Percentiles rank a stretch among this genome's conserved stretches.
Conservation (phyloP, 2,329 filamentous ascomycete genomes). For the Cercospora nicotianae region DNA sequence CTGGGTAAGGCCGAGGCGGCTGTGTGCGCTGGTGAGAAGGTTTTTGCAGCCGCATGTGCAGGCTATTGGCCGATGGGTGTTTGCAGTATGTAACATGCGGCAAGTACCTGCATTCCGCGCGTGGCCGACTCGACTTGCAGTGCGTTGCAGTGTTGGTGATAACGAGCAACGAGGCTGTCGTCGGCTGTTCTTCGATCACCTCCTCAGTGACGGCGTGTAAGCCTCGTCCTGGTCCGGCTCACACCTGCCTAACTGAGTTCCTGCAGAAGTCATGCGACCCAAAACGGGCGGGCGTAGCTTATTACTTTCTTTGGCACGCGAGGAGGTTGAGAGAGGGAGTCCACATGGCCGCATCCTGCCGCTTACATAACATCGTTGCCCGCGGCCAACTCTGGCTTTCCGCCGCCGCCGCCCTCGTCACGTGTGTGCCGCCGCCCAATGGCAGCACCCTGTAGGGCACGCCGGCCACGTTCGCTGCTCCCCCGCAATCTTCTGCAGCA, state of each 20-base stretch:
- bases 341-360: slow-evolving; percentile 2
- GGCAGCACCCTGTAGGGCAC: background rate
- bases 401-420: background rate
- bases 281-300: no score
- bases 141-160: no score
- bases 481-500: background rate
- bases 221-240: background rate
- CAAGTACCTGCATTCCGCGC: slow-evolving; percentile 1
- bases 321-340: background rate
- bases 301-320: background rate
- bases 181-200: no score
- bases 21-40: background rate
- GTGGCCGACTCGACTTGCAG: no score
- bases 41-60: background rate
- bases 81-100: slow-evolving; percentile 6
- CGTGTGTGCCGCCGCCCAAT: background rate
- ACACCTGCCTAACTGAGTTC: slow-evolving; percentile 1
- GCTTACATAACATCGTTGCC: background rate
- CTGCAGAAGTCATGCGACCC: background rate
- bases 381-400: background rate
- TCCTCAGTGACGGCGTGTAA: no score
- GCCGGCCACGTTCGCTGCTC: background rate
- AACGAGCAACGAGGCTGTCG: no score
- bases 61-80: background rate
- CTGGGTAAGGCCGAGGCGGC: background rate